Percentiles rank a stretch among this genome's conserved stretches.
phyloP scores from a whole-genome alignment of 1,284 basidiomycete genomes.

The Ustilago crameri region DNA sequence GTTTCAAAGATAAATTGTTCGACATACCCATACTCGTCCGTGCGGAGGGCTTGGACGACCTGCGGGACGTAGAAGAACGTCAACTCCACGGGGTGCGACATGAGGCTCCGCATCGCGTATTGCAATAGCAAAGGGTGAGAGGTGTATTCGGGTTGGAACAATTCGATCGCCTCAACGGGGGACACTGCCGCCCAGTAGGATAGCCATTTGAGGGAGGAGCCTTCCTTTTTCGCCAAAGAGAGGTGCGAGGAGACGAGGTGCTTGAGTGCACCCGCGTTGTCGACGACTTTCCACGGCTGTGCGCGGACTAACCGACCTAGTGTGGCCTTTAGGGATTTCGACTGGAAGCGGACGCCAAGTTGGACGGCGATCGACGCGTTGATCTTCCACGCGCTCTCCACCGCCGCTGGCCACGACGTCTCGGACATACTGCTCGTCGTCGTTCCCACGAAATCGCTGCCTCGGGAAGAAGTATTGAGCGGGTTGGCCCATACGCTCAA shows the following conservation, averaged over 20 bases:
- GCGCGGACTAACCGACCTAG: slow-evolving; percentile 80
- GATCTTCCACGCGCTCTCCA: slow-evolving; percentile 83
- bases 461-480: slow-evolving; percentile 76
- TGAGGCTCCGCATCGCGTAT: slow-evolving; percentile 94
- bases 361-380: slow-evolving; percentile 84
- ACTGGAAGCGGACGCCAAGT: slow-evolving; percentile 87
- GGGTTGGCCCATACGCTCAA: slow-evolving; percentile 93
- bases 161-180: slow-evolving; percentile 73
- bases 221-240: slow-evolving; percentile 73
- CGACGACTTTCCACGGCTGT: slow-evolving; percentile 78
- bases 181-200: slow-evolving; percentile 88
- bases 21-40: slow-evolving; percentile 85
- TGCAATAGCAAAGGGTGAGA: slow-evolving; percentile 89
- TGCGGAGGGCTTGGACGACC: slow-evolving; percentile 90
- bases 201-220: slow-evolving; percentile 74
- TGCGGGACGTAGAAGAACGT: slow-evolving; percentile 99
- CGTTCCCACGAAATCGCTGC: slow-evolving; percentile 65
- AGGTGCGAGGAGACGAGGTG: slow-evolving; percentile 86
- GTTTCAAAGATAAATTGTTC: slow-evolving; percentile 96
- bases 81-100: slow-evolving; percentile 91
- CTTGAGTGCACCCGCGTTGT: slow-evolving; percentile 81
- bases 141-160: slow-evolving; percentile 68
- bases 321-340: slow-evolving; percentile 75
- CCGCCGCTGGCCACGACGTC: slow-evolving; percentile 77
- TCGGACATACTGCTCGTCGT: slow-evolving; percentile 71